These are phyloP conservation scores for Apiospora malaysiana DNA, from an alignment of 2,329 filamentous ascomycete genomes.

Conservation along the genomic window DNA sequence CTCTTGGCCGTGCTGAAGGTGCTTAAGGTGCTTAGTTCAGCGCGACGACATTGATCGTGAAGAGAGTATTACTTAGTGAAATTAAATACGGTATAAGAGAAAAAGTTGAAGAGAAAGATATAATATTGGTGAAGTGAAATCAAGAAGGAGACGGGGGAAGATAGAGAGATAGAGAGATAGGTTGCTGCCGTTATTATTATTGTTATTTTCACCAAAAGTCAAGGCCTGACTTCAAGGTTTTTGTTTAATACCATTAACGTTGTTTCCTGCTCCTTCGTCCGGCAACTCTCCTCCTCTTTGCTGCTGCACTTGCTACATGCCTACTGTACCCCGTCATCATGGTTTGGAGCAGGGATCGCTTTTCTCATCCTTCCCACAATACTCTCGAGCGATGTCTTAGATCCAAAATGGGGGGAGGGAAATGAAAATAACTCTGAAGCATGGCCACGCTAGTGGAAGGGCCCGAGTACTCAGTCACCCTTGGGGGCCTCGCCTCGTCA, in stretches of 20 bases:
- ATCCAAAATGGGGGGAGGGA: background rate
- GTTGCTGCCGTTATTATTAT: background rate
- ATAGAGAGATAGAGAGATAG: background rate
- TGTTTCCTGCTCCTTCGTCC: background rate
- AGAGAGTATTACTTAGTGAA: background rate
- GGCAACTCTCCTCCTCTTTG: background rate
- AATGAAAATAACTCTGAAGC: background rate
- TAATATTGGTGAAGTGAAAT: background rate
- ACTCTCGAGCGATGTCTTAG: constrained; percentile 15
- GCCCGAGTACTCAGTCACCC: constrained; percentile 12
- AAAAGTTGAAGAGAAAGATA: background rate
- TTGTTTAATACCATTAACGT: background rate
- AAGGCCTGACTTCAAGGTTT: background rate
- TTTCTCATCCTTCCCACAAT: background rate
- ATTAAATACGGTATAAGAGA: background rate
- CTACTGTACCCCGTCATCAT: background rate
- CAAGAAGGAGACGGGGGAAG: no score
- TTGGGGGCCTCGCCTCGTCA: no score
- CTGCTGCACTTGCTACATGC: background rate
- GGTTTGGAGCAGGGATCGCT: background rate
- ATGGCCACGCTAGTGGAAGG: constrained; percentile 10
- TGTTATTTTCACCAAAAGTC: background rate
- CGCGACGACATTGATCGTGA: background rate
- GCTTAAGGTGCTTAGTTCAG: background rate
- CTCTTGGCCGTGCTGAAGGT: constrained; percentile 7